Percentiles rank a stretch among this genome's conserved stretches.
Conservation (phyloP, 495 filamentous ascomycete genomes). For the Darksidea phi region DNA sequence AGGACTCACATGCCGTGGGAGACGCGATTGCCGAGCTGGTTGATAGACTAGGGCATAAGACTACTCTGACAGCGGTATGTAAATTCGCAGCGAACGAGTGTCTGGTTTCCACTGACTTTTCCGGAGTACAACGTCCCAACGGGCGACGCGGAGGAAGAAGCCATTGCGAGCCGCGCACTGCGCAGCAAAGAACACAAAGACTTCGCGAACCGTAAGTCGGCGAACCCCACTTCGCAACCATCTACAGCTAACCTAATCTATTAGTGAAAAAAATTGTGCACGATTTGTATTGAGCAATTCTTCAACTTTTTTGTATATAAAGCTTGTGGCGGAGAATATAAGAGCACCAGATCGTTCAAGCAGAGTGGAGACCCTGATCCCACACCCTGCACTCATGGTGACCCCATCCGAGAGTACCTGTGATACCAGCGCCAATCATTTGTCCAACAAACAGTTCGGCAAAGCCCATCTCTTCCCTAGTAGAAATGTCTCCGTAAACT, state of each 20-base stretch:
- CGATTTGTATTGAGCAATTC: constrained; percentile 16
- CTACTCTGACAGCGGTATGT: constrained; percentile 29
- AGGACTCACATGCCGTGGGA: constrained; percentile 31
- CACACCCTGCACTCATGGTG: background rate
- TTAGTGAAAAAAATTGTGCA: constrained; percentile 32
- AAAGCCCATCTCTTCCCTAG: background rate
- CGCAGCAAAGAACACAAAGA: constrained; percentile 35
- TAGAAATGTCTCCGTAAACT: too few relatives aligned
- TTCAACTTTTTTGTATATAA: background rate
- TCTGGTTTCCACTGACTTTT: background rate
- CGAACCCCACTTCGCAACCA: background rate
- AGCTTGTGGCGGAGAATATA: too few relatives aligned
- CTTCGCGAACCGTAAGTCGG: constrained; percentile 26
- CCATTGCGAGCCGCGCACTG: constrained; percentile 27
- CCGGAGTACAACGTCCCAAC: constrained; percentile 30
- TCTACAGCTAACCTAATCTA: background rate
- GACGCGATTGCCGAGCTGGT: constrained; percentile 33
- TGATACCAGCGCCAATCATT: background rate
- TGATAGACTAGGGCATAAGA: constrained; percentile 32
- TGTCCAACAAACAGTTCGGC: too few relatives aligned
- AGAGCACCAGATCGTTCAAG: background rate
- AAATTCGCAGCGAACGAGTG: background rate
- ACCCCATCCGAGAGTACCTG: background rate
- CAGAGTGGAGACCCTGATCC: background rate
- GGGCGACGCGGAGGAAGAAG: constrained; percentile 33